Base-by-base conservation (phyloP, 2,329 filamentous ascomycete species). In the Cladosporium oxysporum region DNA sequence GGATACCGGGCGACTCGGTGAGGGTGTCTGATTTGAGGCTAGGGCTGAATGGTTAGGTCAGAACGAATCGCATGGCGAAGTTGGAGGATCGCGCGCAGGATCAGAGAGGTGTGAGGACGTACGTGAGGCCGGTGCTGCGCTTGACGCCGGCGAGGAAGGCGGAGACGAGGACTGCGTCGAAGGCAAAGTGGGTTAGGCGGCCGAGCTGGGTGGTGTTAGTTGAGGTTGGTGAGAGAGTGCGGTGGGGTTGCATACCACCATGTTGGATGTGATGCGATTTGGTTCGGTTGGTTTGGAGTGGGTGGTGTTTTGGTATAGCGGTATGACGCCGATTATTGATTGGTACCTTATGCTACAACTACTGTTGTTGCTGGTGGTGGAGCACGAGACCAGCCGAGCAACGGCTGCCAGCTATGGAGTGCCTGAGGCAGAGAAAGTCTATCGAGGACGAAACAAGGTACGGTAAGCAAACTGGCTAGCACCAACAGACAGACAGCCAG, bases 121-220 rank as follows among this genome's bases (percentile, higher is more conserved):
- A 99, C 95, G 93, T 97, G 82, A 99, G 85, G 76, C 95, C 95
- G 68, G 95, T 98, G 70, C 94, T 97, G 73, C 95, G 92, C 83
- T 96, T 96, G 84, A 99, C 93, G 75, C 95, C 95, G 47, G 95
- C 95, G 71, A 99, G 89, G 79, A 98, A 94, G 69, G 95, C 92
- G 75, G 95, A 99, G 79, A 99, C 91, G 74, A 98, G 88, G 72
- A 98, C 92, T 70, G 94, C 94, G 82, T 98, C 94, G 79, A 98
- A 94, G 76, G 93, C 92, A 83, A 96, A 97, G 83, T 98, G 94
- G 78, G 91, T 91, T 76, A 98, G 82, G 80, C 91, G 90, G 84
- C 93, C 94, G 81, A 98, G 85, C 94, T 97, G 89, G 82, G 83
- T 73, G 89, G 82, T 79, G 85, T 87, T 81, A 90, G 85, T 78